These are phyloP conservation scores for Picochlorum sp. DNA, from an alignment of 139 green algal genomes.

Conservation along the genomic window DNA sequence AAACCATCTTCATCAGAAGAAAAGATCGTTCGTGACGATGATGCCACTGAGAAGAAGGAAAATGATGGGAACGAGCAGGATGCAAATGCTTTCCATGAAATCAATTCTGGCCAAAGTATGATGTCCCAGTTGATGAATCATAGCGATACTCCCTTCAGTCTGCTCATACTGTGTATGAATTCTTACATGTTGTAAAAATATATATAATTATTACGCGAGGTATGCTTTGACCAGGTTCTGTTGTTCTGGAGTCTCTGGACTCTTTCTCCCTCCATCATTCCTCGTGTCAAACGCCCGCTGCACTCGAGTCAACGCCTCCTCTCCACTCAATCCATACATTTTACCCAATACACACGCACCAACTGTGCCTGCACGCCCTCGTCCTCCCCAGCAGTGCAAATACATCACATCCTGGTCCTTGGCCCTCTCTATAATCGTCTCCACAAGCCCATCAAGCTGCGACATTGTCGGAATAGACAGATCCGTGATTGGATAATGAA, in stretches of 20 bases:
- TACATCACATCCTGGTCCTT: conserved; percentile 56
- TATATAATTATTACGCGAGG: conserved; percentile 5
- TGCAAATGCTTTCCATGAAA: not conserved
- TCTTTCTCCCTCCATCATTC: conserved; percentile 35
- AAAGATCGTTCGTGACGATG: not conserved
- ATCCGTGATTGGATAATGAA: conserved; percentile 58
- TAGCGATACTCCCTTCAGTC: not conserved
- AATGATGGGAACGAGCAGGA: not conserved
- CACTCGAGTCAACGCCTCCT: conserved; percentile 62
- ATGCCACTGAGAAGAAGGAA: conserved; percentile 2
- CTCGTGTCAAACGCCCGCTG: conserved; percentile 62
- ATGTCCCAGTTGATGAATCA: not conserved
- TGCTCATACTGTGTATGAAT: not conserved
- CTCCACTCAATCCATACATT: conserved; percentile 46
- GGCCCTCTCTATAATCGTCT: conserved; percentile 17
- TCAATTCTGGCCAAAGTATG: conserved; percentile 6
- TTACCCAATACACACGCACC: conserved; percentile 60
- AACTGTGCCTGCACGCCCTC: conserved; percentile 65
- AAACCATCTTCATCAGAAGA: not conserved
- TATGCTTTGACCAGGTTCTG: conserved; percentile 42
- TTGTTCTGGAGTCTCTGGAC: conserved; percentile 65
- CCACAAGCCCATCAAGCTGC: conserved; percentile 15
- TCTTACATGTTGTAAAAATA: not conserved
- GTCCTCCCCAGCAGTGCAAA: conserved; percentile 81
- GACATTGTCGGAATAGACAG: conserved; percentile 18